Evolutionary conservation across 2,329 filamentous ascomycete genomes (phyloP).

Genomic region (Fonsecaea erecta): DNA sequence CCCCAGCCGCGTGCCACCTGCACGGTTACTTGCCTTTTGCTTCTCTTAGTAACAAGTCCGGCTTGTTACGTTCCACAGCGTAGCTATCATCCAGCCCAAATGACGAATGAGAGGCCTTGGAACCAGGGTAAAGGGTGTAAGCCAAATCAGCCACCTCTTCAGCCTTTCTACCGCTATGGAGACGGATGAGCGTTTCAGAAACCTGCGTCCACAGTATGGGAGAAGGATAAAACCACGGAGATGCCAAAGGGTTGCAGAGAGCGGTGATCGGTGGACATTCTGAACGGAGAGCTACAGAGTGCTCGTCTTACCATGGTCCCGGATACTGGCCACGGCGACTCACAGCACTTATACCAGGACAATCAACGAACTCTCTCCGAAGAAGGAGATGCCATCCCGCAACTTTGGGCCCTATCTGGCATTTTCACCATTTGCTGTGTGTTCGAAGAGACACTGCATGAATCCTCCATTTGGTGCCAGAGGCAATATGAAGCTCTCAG

Average conservation of each 20-base stretch:
- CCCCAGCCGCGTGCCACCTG: slow-evolving; percentile 3
- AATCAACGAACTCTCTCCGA: neutral
- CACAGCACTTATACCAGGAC: neutral
- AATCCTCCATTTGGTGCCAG: neutral
- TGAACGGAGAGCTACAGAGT: neutral
- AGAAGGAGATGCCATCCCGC: neutral
- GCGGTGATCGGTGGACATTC: neutral
- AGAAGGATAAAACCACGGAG: neutral
- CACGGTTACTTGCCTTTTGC: neutral
- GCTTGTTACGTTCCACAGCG: slow-evolving; percentile 9
- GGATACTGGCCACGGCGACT: neutral
- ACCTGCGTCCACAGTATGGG: neutral
- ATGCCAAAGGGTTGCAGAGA: neutral
- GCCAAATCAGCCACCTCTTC: neutral
- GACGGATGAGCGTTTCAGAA: neutral
- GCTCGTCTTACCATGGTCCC: neutral
- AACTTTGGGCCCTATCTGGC: neutral
- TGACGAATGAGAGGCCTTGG: neutral
- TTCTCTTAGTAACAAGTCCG: slow-evolving; percentile 3
- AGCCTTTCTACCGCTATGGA: neutral
- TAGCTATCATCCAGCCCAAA: neutral
- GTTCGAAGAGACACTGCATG: neutral
- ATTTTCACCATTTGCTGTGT: neutral
- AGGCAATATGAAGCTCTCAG: neutral
- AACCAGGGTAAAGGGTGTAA: neutral